Evolutionary conservation across 108 stramenopile species (phyloP).

Genomic region (Schizochytrium sp.): DNA sequence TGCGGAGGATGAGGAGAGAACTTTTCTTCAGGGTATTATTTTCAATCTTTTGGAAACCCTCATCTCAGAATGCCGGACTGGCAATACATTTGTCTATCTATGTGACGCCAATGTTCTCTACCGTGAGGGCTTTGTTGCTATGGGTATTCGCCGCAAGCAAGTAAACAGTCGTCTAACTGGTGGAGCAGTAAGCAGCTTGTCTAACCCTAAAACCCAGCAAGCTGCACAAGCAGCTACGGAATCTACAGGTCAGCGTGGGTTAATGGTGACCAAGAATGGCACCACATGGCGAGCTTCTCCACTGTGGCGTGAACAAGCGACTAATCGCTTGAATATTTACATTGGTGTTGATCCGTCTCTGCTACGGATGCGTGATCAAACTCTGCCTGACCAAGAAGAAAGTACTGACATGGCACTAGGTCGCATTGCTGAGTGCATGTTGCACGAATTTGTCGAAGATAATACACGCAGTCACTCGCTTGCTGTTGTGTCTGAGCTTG

Average conservation of each 20-base stretch:
- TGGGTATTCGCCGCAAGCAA: conserved; percentile 49
- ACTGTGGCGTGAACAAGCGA: conserved; percentile 43
- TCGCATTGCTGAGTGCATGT: conserved; percentile 45
- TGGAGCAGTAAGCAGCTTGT: not conserved
- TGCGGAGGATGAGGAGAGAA: not conserved
- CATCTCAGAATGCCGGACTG: conserved; percentile 30
- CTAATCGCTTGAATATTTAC: conserved; percentile 48
- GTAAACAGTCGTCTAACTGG: not conserved
- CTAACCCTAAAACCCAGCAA: not conserved
- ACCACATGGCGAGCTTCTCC: conserved; percentile 42
- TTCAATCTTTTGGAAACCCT: conserved; percentile 24
- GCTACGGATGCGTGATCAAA: not conserved
- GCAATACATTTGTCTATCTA: conserved; percentile 27
- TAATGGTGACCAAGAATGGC: conserved; percentile 30
- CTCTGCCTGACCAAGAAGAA: not conserved
- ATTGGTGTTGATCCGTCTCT: conserved; percentile 7
- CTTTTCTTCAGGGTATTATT: conserved; percentile 21
- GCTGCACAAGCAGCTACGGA: not conserved
- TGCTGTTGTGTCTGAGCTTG: not conserved
- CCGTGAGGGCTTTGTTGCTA: conserved; percentile 32
- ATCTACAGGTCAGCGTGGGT: not conserved
- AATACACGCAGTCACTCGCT: conserved; percentile 50
- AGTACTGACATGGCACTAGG: conserved; percentile 25
- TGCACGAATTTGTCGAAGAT: conserved; percentile 57
- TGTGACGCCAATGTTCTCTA: conserved; percentile 25